Percentiles rank a stretch among this genome's conserved stretches.
These are phyloP conservation scores for Hysterangium stoloniferum DNA, from an alignment of 768 basidiomycete genomes.

Conservation along the genomic window DNA sequence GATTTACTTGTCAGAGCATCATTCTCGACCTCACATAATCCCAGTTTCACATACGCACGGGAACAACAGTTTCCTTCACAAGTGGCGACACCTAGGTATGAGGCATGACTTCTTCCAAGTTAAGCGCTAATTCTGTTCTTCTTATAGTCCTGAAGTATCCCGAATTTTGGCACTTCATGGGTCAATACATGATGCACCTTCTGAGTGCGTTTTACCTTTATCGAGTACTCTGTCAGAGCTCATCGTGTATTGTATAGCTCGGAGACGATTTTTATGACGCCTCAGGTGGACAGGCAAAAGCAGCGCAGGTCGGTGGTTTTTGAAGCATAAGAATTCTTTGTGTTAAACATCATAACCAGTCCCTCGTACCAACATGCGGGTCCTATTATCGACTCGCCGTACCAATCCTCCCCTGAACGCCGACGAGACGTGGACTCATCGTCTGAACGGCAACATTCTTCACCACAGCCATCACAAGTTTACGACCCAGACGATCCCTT, in stretches of 20 bases:
- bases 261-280: neutral
- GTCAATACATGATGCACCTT: neutral
- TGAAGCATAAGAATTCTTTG: no score
- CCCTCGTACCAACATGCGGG: neutral
- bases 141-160: conserved; percentile 1
- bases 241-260: neutral
- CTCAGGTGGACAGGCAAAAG: neutral
- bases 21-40: no score
- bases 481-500: conserved; percentile 9
- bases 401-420: conserved; percentile 6
- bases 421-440: neutral
- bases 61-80: no score
- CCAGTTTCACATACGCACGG: no score
- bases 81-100: conserved; percentile 3
- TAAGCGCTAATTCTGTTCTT: neutral
- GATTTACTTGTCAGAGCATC: no score
- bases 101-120: no score
- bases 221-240: no score
- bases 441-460: neutral
- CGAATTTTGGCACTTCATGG: neutral
- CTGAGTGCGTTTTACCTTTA: neutral
- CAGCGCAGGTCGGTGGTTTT: no score
- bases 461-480: neutral
- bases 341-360: neutral
- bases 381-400: neutral